These are phyloP conservation scores for Huntiella moniliformis DNA, from an alignment of 2,329 filamentous ascomycete genomes.

Conservation along the genomic window DNA sequence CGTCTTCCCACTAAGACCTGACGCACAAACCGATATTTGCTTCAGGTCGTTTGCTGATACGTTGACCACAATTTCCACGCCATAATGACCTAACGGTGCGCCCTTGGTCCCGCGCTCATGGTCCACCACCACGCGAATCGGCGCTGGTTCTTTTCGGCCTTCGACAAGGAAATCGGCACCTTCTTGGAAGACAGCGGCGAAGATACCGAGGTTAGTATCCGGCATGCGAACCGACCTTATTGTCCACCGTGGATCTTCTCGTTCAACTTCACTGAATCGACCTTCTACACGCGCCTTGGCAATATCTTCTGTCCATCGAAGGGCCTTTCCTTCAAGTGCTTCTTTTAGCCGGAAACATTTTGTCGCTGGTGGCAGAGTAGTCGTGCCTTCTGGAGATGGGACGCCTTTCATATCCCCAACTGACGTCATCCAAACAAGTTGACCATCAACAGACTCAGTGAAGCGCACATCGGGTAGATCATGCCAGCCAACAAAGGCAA, in stretches of 20 bases:
- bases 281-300: conserved; percentile 73
- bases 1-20: conserved; percentile 50
- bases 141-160: conserved; percentile 47
- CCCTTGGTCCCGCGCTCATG: conserved; percentile 47
- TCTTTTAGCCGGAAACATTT: conserved; percentile 56
- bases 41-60: conserved; percentile 33
- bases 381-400: conserved; percentile 15
- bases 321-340: conserved; percentile 57
- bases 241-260: conserved; percentile 65
- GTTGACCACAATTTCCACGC: conserved; percentile 53
- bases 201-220: conserved; percentile 39
- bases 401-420: conserved; percentile 37
- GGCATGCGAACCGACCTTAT: conserved; percentile 49
- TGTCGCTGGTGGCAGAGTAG: conserved; percentile 23
- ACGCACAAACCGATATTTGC: conserved; percentile 30
- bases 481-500: conserved; percentile 59
- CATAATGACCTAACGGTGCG: conserved; percentile 45
- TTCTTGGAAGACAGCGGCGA: conserved; percentile 56
- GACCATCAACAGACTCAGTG: conserved; percentile 48
- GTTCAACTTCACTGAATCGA: conserved; percentile 64
- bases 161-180: conserved; percentile 41
- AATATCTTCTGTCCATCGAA: conserved; percentile 66
- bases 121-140: conserved; percentile 56
- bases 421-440: conserved; percentile 49
- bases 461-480: conserved; percentile 51